Percentiles rank a stretch among this genome's conserved stretches.
phyloP scores from a whole-genome alignment of 306 rosid species.

The Quercus bicolor region DNA sequence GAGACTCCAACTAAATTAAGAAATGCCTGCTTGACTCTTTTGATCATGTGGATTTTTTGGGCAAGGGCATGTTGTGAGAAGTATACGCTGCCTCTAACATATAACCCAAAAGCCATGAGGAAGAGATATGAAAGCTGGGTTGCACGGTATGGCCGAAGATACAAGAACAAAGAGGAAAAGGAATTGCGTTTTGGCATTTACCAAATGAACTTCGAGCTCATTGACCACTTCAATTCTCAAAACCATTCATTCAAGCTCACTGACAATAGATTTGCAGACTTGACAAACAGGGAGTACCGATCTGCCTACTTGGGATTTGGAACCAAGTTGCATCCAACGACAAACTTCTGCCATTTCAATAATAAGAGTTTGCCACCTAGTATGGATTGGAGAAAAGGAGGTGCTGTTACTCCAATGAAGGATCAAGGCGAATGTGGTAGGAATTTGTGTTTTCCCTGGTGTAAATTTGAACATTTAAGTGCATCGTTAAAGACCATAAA shows the following conservation, averaged over 20 bases:
- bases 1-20: slow-evolving; percentile 20
- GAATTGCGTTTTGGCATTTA: slow-evolving; percentile 51
- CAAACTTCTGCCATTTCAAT: slow-evolving; percentile 28
- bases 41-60: slow-evolving; percentile 33
- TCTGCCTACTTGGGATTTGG: slow-evolving; percentile 34
- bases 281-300: slow-evolving; percentile 55
- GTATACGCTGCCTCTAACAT: slow-evolving; percentile 14
- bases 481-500: not conserved
- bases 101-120: slow-evolving; percentile 23
- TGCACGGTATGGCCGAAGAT: slow-evolving; percentile 25
- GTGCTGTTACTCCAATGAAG: slow-evolving; percentile 58
- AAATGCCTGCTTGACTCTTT: slow-evolving; percentile 28
- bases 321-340: not conserved
- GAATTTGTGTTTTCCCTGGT: not conserved
- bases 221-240: slow-evolving; percentile 46
- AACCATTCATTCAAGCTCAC: slow-evolving; percentile 53
- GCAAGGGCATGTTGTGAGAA: slow-evolving; percentile 21
- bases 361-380: slow-evolving; percentile 24
- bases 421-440: slow-evolving; percentile 80
- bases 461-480: not conserved
- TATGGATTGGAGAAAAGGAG: slow-evolving; percentile 70
- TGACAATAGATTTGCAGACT: slow-evolving; percentile 65
- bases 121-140: slow-evolving; percentile 57
- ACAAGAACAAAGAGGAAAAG: slow-evolving; percentile 41
- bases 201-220: slow-evolving; percentile 43